Conservation (phyloP, 2,329 filamentous ascomycete genomes). For the Incumbomyces lentus region DNA sequence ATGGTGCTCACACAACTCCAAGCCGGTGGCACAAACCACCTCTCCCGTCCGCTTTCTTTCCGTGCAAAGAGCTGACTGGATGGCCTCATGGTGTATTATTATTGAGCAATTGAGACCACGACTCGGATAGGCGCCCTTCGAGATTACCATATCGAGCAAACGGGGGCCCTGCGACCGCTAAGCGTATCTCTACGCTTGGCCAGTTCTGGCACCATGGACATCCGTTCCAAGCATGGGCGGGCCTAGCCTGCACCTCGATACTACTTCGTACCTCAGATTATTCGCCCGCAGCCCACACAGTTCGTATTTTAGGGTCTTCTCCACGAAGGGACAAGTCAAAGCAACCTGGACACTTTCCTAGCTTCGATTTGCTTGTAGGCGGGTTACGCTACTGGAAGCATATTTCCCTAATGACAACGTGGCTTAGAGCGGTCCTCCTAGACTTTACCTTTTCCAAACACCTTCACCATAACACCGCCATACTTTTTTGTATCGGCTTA, state of each 20-base stretch:
- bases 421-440: background rate
- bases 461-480: background rate
- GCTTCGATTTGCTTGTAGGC: background rate
- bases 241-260: background rate
- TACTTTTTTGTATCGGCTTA: background rate
- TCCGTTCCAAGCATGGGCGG: background rate
- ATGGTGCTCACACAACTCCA: background rate
- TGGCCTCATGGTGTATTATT: constrained; percentile 1
- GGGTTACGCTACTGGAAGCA: background rate
- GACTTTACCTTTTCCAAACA: background rate
- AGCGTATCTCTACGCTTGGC: constrained; percentile 2
- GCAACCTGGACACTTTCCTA: background rate
- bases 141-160: constrained; percentile 2
- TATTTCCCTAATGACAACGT: constrained; percentile 3
- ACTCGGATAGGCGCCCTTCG: background rate
- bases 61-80: background rate
- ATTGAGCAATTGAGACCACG: constrained; percentile 4
- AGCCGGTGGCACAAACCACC: constrained; percentile 1
- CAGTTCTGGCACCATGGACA: background rate
- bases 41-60: background rate
- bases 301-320: too few species aligned
- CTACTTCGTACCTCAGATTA: too few species aligned
- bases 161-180: background rate
- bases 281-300: too few species aligned
- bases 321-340: background rate